These are phyloP conservation scores for Turnera subulata DNA, from an alignment of 345 rosid species.

Conservation along the genomic window DNA sequence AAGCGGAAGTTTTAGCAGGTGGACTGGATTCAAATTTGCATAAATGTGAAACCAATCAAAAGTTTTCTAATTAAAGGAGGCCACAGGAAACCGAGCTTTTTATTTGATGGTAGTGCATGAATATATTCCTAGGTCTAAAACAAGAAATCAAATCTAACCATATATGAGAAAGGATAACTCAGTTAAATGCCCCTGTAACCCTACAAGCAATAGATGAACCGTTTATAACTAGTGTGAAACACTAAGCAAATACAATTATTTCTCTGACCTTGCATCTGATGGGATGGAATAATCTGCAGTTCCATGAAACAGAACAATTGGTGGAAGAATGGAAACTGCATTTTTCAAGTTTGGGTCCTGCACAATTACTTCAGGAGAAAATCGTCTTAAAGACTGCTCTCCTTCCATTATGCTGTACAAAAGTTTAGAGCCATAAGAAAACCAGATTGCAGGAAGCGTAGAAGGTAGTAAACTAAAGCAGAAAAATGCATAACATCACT, in stretches of 20 bases:
- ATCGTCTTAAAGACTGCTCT: slow-evolving; percentile 67
- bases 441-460: background rate
- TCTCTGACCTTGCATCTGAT: slow-evolving; percentile 71
- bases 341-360: slow-evolving; percentile 52
- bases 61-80: too few relatives aligned
- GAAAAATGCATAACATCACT: background rate
- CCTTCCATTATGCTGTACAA: slow-evolving; percentile 89
- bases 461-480: background rate
- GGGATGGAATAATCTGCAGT: slow-evolving; percentile 96
- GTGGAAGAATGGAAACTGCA: slow-evolving; percentile 72
- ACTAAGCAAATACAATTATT: background rate
- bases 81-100: too few relatives aligned
- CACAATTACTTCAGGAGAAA: slow-evolving; percentile 79
- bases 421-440: slow-evolving; percentile 9
- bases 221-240: too few relatives aligned
- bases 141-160: too few relatives aligned
- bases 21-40: too few relatives aligned
- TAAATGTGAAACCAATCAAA: too few relatives aligned
- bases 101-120: too few relatives aligned
- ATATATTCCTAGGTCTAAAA: too few relatives aligned
- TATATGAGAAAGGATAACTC: too few relatives aligned
- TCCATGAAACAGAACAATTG: slow-evolving; percentile 77
- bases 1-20: too few relatives aligned
- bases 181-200: too few relatives aligned
- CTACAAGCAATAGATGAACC: too few relatives aligned